Evolutionary conservation across 164 flowering plant species (phyloP).

Genomic region (Pachysandra terminalis): DNA sequence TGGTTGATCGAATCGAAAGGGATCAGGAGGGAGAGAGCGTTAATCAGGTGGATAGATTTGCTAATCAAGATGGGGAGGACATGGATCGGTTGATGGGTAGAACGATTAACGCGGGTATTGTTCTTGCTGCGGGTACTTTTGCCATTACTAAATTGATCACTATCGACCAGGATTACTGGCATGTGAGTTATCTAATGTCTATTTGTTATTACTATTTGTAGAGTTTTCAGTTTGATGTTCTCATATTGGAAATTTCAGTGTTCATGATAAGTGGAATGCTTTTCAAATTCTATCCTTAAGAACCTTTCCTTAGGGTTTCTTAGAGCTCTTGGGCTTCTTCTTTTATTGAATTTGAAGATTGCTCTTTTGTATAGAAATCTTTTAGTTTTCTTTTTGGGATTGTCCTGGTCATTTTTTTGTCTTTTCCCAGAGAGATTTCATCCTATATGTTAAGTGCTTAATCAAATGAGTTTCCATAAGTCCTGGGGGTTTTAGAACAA

Average conservation of each 20-base stretch:
- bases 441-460: too few relatives aligned
- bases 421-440: too few relatives aligned
- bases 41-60: slow-evolving; percentile 34
- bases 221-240: neutral
- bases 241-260: neutral
- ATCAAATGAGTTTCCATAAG: too few relatives aligned
- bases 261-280: too few relatives aligned
- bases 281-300: too few relatives aligned
- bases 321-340: too few relatives aligned
- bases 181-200: slow-evolving; percentile 24
- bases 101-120: slow-evolving; percentile 53
- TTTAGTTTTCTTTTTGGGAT: too few relatives aligned
- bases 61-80: slow-evolving; percentile 25
- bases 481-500: too few relatives aligned
- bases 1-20: slow-evolving; percentile 22
- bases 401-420: too few relatives aligned
- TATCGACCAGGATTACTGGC: slow-evolving; percentile 59
- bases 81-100: slow-evolving; percentile 40
- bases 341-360: too few relatives aligned
- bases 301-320: too few relatives aligned
- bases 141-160: slow-evolving; percentile 53
- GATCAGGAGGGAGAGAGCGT: slow-evolving; percentile 13
- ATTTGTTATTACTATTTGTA: neutral
- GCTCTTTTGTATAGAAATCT: too few relatives aligned
- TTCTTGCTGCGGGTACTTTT: slow-evolving; percentile 53